Conservation (phyloP, 2,329 filamentous ascomycete genomes). For the Berkeleyomyces rouxiae region DNA sequence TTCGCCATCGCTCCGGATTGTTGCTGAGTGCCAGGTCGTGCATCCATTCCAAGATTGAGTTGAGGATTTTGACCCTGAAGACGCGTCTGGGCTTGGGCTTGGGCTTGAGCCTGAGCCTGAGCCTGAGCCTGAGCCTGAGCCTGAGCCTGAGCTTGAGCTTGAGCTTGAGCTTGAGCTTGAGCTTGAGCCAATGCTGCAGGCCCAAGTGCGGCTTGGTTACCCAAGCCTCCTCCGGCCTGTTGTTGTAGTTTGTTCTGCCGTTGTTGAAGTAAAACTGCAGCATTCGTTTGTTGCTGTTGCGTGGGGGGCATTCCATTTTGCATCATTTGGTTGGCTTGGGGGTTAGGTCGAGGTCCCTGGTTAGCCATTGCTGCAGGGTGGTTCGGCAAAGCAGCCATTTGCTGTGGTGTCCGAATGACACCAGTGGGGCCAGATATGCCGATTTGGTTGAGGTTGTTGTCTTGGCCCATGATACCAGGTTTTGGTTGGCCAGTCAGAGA, state of each 20-base stretch:
- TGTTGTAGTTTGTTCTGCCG: background rate
- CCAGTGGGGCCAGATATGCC: background rate
- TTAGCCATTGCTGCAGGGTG: background rate
- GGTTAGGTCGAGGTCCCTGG: background rate
- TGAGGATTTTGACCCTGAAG: background rate
- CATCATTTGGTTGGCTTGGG: background rate
- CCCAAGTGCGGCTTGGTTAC: slow-evolving; percentile 12
- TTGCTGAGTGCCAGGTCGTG: slow-evolving; percentile 19
- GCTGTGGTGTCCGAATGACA: background rate
- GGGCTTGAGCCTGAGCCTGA: background rate
- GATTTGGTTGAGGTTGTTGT: background rate
- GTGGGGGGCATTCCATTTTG: background rate
- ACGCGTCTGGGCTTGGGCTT: background rate
- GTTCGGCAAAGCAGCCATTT: background rate
- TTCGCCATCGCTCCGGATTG: slow-evolving; percentile 24
- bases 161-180: background rate
- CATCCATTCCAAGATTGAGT: background rate
- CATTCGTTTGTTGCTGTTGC: slow-evolving; percentile 1
- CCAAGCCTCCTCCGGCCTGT: slow-evolving; percentile 18
- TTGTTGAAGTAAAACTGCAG: background rate
- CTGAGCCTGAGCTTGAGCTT: too few relatives aligned
- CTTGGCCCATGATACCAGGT: background rate
- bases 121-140: too few relatives aligned
- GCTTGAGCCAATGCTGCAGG: background rate
- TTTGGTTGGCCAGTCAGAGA: background rate